Evolutionary conservation across 441 rosid genomes (phyloP), one percentile per base, ranked within the genome.

Genomic region (Erodium texanum): DNA sequence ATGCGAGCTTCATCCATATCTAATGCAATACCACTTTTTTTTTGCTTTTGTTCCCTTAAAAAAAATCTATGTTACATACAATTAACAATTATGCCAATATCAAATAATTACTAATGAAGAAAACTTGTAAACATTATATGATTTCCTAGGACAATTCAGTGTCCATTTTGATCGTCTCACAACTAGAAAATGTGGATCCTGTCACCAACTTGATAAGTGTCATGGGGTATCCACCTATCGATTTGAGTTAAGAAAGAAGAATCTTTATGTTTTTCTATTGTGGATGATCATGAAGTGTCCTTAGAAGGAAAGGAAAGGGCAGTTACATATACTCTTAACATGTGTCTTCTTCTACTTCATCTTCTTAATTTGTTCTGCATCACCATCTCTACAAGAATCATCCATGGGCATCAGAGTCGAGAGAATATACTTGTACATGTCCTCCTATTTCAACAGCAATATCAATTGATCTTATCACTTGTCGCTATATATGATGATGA

Each of bases 381-480:
- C 56, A 48, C 11, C 56, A 12, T 50, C 58, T 50, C 58, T 50
- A 7, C 58, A 50, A 50, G 58, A 50, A 50, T 50, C 58, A n/a
- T 15, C 7, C 16, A 20, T 50, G 8, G 16, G 58, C 19, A 50
- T 15, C 14, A 7, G 14, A 50, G 58, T 50, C 7, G 16, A n/a
- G 58, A 50, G 58, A 50, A 50, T 50, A 15, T 50, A 50, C 58
- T 41, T 41, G 14, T 41, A 41, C 48, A 41, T 41, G 48, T 41
- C 15, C 14, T 12, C 14, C 48, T 8, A 41, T 10, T 36, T 36
- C 9, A 4, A 8, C 7, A 36, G 6, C 41, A 5, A 10, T 11
- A 41, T 41, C 48, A 0, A 3, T 41, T 41, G 48, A 41, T 41
- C 48, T 41, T 41, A 41, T 41, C 48, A 41, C 12, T 32, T 11